Evolutionary conservation across 225 moss, liverwort and hornwort genomes (phyloP), one percentile per base, ranked within the genome.

Genomic region (Climacium dendroides): DNA sequence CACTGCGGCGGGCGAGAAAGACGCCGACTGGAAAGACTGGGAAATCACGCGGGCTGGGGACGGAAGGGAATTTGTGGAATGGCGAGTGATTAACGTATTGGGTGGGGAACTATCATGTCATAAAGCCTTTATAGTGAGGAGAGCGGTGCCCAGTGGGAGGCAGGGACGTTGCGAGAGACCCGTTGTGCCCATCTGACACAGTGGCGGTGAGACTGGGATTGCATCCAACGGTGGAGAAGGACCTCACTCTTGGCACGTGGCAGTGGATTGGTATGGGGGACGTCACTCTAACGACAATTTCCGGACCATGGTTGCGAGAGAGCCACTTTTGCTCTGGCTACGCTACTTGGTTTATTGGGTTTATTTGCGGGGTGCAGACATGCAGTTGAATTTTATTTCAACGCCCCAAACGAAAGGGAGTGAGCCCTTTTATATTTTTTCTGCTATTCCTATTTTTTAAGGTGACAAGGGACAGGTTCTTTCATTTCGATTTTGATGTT

Each of bases 131-230:
- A 90, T 90, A 88, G 65, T 11, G 1, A 32, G 22, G 41, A 60
- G 61, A 47, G 18, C n/a, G 83, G 83, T 37, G 62, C 60, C 85
- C 69, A 53, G 55, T 25, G 53, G 12, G 4, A 30, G 65, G 39
- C 24, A 81, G 83, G 89, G 74, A 81, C 88, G 88, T 88, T 92
- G 88, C 88, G 87, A 90, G 81, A 92, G 88, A 92, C 92, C 92
- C 92, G 92, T 92, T 92, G 92, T 65, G 81, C 69, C 52, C 48
- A 4, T 5, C 88, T 79, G 87, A 83, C 91, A 67, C 24, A 4
- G 34, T 91, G 91, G 91, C 91, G 89, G 91, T 88, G 85, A 11
- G 19, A 54, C 28, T 5, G 52, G 11, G 71, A 4, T 9, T 23
- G 16, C 79, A 85, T 89, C 91, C 77, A n/a, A 89, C 89, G 89